Evolutionary conservation across 768 basidiomycete species (phyloP).

Genomic region (Tylopilus sp.): DNA sequence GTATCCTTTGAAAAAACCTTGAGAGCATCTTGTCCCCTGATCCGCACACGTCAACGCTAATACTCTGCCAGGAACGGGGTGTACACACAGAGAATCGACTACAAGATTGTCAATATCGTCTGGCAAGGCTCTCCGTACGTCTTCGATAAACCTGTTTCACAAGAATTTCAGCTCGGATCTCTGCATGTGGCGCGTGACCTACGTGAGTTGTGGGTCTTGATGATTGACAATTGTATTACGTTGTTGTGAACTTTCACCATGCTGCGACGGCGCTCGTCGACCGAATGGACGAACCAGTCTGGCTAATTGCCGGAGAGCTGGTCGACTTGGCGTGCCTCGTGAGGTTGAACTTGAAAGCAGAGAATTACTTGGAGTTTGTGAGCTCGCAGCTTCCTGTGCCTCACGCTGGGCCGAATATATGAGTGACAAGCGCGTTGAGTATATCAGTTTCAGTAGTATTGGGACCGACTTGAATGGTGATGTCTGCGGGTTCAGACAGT

Average conservation of each 20-base stretch:
- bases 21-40: neutral
- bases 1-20: neutral
- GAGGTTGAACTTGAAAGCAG: neutral
- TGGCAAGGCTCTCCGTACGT: neutral
- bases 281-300: neutral
- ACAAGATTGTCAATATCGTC: neutral
- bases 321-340: neutral
- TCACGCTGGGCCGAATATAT: neutral
- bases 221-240: neutral
- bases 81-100: neutral
- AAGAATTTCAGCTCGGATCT: neutral
- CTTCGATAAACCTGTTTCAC: neutral
- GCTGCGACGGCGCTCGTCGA: neutral
- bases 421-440: neutral
- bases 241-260: neutral
- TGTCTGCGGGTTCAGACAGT: neutral
- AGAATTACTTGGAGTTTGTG: neutral
- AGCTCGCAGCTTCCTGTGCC: neutral
- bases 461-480: neutral
- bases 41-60: neutral
- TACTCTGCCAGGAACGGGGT: neutral
- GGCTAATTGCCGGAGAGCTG: neutral
- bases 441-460: neutral
- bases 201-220: neutral
- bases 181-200: neutral